Evolutionary conservation across 129 eudicot species (phyloP), one percentile per base, ranked within the genome.

Genomic region (Lactuca sativa): DNA sequence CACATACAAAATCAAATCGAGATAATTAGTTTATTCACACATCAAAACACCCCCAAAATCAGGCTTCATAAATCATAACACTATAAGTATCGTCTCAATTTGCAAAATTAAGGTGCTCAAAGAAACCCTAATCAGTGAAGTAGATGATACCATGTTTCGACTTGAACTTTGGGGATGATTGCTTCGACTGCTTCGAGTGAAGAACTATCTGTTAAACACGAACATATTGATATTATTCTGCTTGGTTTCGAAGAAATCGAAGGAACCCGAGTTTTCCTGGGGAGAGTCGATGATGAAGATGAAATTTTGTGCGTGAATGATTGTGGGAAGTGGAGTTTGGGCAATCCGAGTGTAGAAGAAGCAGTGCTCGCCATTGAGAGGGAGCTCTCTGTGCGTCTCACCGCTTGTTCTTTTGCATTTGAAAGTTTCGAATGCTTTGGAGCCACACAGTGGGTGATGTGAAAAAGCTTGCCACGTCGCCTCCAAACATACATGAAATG

Each of bases 141-240:
- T 11, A 37, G 62, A 47, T 1, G 21, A 48, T 80, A 88, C 95
- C 91, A 41, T 69, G 86, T 85, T 74, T 83, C 61, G 62, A 83
- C 90, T 30, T 74, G 74, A 49, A 66, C 49, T 48, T 70, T 77
- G 64, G 78, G 78, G 41, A 5, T 56, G 54, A 36, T 67, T 44
- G 63, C 62, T 44, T 67, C 40, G 18, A 75, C 56, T 2, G 78
- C 21, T 64, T 69, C 89, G 62, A 54, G 71, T 44, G 77, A 69
- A 38, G 80, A 61, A 64, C 41, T 59, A 9, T 74, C 74, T 18
- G 73, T 64, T 62, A 79, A 76, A 9, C 80, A 62, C 3, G 79
- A 80, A 49, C 67, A 31, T 32, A 55, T 7, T 51, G 75, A 70
- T 34, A 57, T 25, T 9, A 74, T 58, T 51, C 59, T 66, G 32